Evolutionary conservation across 2,329 filamentous ascomycete genomes (phyloP).

Genomic region (Chaetomiaceae sp.): DNA sequence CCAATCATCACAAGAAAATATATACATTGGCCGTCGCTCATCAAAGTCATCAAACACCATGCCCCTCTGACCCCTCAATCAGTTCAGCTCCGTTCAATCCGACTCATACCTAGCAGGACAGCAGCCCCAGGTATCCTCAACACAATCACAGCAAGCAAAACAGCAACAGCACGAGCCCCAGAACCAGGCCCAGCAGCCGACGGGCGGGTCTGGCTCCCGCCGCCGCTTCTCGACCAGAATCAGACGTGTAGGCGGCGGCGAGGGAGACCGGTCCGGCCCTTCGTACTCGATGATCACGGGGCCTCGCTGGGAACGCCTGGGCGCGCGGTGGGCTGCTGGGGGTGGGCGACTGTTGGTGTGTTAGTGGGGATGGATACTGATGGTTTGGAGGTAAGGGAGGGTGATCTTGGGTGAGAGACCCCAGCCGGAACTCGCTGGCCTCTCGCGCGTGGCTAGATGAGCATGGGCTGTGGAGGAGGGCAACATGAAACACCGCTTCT

Average conservation of each 20-base stretch:
- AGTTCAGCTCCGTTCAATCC: neutral
- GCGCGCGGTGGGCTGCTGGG: constrained; percentile 5
- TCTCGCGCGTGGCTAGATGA: too few relatives aligned
- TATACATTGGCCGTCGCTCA: too few relatives aligned
- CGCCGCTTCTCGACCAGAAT: constrained; percentile 13
- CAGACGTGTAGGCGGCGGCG: constrained; percentile 15
- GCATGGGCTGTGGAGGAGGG: too few relatives aligned
- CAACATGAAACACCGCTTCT: too few relatives aligned
- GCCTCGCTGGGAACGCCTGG: neutral
- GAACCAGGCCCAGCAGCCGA: constrained; percentile 11
- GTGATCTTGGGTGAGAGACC: neutral
- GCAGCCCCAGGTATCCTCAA: constrained; percentile 10
- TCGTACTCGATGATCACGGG: constrained; percentile 10
- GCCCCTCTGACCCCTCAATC: neutral
- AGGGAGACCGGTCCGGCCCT: constrained; percentile 3
- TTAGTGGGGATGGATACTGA: neutral
- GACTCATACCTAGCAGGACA: constrained; percentile 15
- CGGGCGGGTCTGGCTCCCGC: neutral
- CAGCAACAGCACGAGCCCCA: constrained; percentile 13
- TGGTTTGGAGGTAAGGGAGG: neutral
- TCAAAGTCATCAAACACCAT: constrained; percentile 1
- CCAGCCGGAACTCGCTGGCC: too few relatives aligned
- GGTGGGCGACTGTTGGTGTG: constrained; percentile 9
- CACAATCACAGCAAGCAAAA: constrained; percentile 12
- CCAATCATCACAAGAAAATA: too few relatives aligned